A percentile compares a stretch with the other conserved stretches of the same genome.
phyloP scores from a whole-genome alignment of 345 rosid species.

The Eucalyptus guilfoylei region DNA sequence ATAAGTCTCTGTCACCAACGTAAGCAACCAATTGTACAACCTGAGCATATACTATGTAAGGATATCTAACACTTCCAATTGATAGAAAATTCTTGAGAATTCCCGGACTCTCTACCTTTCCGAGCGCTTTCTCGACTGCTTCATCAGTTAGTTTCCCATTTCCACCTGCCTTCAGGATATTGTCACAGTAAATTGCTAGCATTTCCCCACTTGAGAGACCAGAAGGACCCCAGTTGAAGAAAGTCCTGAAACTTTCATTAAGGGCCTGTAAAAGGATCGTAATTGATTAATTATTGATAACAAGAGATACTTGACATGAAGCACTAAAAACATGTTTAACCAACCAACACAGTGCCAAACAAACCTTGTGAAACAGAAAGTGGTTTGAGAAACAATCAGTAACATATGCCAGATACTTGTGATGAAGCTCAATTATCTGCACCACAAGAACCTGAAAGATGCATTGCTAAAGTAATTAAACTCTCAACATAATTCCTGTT shows the following conservation, averaged over 20 bases:
- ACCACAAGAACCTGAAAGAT: slow-evolving; percentile 10
- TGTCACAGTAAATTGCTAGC: slow-evolving; percentile 23
- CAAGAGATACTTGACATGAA: neutral
- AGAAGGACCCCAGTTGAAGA: slow-evolving; percentile 19
- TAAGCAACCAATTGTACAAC: slow-evolving; percentile 30
- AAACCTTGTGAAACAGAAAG: slow-evolving; percentile 23
- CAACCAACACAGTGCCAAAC: neutral
- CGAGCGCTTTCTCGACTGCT: slow-evolving; percentile 25
- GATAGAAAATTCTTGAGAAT: neutral
- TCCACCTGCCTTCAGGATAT: slow-evolving; percentile 25
- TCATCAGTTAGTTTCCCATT: slow-evolving; percentile 29
- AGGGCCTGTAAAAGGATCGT: slow-evolving; percentile 4
- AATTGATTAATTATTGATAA: neutral
- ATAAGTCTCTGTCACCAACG: slow-evolving; percentile 18
- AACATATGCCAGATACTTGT: slow-evolving; percentile 18
- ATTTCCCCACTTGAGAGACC: slow-evolving; percentile 24
- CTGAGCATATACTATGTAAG: slow-evolving; percentile 20
- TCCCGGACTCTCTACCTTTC: neutral
- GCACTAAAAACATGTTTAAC: neutral
- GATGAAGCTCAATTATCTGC: slow-evolving; percentile 28
- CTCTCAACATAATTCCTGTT: neutral
- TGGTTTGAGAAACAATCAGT: slow-evolving; percentile 17
- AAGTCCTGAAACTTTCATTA: slow-evolving; percentile 21
- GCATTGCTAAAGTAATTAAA: neutral
- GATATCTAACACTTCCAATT: neutral